phyloP scores from a whole-genome alignment of 345 rosid genomes.

The Salix arbutifolia region DNA sequence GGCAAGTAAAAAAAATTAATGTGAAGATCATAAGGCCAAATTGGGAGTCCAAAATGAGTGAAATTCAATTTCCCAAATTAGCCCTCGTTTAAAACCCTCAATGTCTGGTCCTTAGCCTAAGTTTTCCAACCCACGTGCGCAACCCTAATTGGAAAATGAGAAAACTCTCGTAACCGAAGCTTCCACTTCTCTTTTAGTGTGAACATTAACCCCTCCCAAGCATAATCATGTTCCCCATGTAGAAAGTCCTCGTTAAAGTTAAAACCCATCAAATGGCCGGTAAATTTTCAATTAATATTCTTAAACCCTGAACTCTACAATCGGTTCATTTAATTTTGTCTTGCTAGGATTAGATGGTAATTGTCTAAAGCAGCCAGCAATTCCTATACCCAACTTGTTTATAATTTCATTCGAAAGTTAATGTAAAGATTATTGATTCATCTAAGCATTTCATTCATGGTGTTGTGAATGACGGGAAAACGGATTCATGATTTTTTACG shows the following conservation, averaged over 20 bases:
- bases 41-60: constrained; percentile 28
- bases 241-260: constrained; percentile 21
- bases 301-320: background rate
- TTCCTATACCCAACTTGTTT: background rate
- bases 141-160: constrained; percentile 17
- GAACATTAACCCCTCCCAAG: background rate
- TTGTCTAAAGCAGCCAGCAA: background rate
- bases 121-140: background rate
- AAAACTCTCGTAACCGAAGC: constrained; percentile 43
- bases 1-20: constrained; percentile 19
- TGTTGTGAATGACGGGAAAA: too few species aligned
- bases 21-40: constrained; percentile 23
- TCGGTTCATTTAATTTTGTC: background rate
- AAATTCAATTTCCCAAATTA: constrained; percentile 14
- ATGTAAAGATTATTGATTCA: too few species aligned
- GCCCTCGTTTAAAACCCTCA: constrained; percentile 12
- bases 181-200: background rate
- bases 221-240: constrained; percentile 15
- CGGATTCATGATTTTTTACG: too few species aligned
- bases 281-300: background rate
- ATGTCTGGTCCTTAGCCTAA: background rate
- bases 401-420: background rate
- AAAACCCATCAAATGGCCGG: background rate
- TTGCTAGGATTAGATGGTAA: background rate
- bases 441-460: too few species aligned